phyloP scores from a whole-genome alignment of 495 filamentous ascomycete species.

The Pseudoneurospora amorphoporcata region DNA sequence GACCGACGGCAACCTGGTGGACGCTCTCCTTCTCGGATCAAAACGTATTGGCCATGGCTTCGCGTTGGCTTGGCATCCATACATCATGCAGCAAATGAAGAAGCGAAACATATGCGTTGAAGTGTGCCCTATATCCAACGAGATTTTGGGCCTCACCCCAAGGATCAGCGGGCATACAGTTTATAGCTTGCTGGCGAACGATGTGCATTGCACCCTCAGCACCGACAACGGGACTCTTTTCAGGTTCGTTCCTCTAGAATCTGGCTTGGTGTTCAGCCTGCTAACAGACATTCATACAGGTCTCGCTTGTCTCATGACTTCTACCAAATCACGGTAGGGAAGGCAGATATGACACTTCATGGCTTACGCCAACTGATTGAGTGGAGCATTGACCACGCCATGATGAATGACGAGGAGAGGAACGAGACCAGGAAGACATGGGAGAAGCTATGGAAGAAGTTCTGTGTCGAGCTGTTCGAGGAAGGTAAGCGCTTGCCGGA shows the following conservation, averaged over 20 bases:
- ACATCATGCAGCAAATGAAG: slow-evolving; percentile 73
- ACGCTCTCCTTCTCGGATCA: slow-evolving; percentile 73
- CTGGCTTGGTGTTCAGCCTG: neutral
- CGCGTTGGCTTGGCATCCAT: slow-evolving; percentile 75
- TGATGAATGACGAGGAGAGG: slow-evolving; percentile 27
- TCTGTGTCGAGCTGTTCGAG: slow-evolving; percentile 27
- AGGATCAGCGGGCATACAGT: slow-evolving; percentile 37
- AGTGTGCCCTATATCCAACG: slow-evolving; percentile 84
- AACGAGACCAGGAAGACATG: slow-evolving; percentile 26
- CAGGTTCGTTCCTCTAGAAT: slow-evolving; percentile 22
- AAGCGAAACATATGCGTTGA: slow-evolving; percentile 75
- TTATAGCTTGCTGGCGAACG: slow-evolving; percentile 39
- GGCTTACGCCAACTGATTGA: slow-evolving; percentile 43
- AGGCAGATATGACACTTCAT: slow-evolving; percentile 38
- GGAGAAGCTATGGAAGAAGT: slow-evolving; percentile 34
- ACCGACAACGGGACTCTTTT: slow-evolving; percentile 48
- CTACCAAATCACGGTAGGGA: slow-evolving; percentile 45
- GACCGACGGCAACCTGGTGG: slow-evolving; percentile 80
- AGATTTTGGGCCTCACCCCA: slow-evolving; percentile 50
- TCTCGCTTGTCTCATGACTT: slow-evolving; percentile 48
- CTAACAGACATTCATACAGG: slow-evolving; percentile 13
- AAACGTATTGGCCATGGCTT: slow-evolving; percentile 91
- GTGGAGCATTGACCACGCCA: slow-evolving; percentile 46
- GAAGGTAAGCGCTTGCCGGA: slow-evolving; percentile 2
- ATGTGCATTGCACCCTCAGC: slow-evolving; percentile 43